Base-by-base conservation (phyloP, 495 filamentous ascomycete species). In the Amniculicola lignicola region DNA sequence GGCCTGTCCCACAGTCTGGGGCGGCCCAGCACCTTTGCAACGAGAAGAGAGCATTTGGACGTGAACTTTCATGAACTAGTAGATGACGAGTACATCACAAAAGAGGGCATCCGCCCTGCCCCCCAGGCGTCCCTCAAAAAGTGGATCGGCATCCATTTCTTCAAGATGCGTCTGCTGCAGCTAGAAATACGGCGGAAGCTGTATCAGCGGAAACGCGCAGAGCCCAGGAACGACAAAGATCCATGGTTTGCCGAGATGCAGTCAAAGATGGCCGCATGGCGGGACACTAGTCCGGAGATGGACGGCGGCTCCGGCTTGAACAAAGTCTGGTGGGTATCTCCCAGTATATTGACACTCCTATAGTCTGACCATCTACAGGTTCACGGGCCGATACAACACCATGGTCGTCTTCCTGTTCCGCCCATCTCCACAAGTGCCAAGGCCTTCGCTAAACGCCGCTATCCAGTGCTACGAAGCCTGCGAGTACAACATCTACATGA, bases 121-220 rank as follows among this genome's bases (percentile, higher is more conserved):
- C 73, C 75, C 11, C 83, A 80, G 19, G 78, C 78, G 0, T 83
- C 85, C 21, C 72, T 89, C 40, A 85, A 83, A 68, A 97, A 97
- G 70, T 78, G 87, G 59, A 82, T 95, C 16, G 82, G 88, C 7
- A 90, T 95, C 52, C 91, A 97, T 69, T 94, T 93, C 60, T 89
- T 89, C 71, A 87, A 86, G 64, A 96, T 97, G 91, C 80, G 89
- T 49, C 70, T 93, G 25, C 71, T 93, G 4, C 92, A 96, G 67
- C 79, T 89, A 11, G 91, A 97, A 69, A 90, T 92, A 37, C 76
- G 91, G 37, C 80, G 88, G 47, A 82, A 80, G 10, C 78, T 97
- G 0, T 97, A 97, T 65, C 80, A 89, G 50, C 86, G 84, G 61
- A 89, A 87, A 69, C 76, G 84, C 42, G 70, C 82, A 0, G 81